phyloP scores from a whole-genome alignment of 164 flowering plant species.

The Stephania cephalantha region DNA sequence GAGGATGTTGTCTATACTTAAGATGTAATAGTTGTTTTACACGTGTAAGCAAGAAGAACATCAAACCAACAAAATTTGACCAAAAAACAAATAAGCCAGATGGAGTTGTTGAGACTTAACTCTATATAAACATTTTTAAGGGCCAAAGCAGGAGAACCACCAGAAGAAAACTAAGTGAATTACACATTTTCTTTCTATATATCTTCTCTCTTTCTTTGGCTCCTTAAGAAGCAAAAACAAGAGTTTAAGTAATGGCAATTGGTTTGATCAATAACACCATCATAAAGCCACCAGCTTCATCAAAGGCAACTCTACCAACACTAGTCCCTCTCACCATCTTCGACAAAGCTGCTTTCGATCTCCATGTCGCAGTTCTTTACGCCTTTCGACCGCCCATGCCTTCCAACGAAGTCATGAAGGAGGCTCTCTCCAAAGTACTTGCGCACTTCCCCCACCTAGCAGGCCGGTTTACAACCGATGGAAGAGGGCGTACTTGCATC shows the following conservation, averaged over 20 bases:
- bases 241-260: conserved; percentile 11
- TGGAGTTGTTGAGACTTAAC: neutral
- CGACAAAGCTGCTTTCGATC: conserved; percentile 24
- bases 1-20: too few relatives aligned
- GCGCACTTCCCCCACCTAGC: conserved; percentile 19
- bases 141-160: too few relatives aligned
- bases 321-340: conserved; percentile 23
- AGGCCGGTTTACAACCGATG: conserved; percentile 13
- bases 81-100: neutral
- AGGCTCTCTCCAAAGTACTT: conserved; percentile 19
- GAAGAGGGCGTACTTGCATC: conserved; percentile 6
- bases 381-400: conserved; percentile 19
- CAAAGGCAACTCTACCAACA: neutral
- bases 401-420: conserved; percentile 18
- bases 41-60: too few relatives aligned
- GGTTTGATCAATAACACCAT: conserved; percentile 14
- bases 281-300: conserved; percentile 9
- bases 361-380: conserved; percentile 14
- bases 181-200: neutral
- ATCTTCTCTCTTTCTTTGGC: neutral
- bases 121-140: neutral
- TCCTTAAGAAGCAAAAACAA: neutral
- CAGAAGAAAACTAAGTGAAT: too few relatives aligned
- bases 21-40: too few relatives aligned
- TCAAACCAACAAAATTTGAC: too few relatives aligned